Base-by-base conservation (phyloP, 345 rosid species). In the Lagerstroemia speciosa region DNA sequence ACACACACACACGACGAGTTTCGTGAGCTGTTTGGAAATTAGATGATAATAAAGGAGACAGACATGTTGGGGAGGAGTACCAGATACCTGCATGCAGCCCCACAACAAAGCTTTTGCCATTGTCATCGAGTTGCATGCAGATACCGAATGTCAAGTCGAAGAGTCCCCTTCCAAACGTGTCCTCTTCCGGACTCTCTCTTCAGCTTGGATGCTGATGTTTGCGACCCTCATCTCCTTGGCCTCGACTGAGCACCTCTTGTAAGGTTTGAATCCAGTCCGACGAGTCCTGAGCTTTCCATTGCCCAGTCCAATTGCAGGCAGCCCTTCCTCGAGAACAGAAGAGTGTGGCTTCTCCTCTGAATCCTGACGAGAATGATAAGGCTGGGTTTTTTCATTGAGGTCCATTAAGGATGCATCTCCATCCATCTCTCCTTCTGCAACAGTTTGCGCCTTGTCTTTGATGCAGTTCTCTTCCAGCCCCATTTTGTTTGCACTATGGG, bases 241-340 rank as follows among this genome's bases (percentile, higher is more conserved):
- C 83, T 93, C 97, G 74, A 84, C 53, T 0, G 92, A 86, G 74
- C 94, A 93, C 77, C 97, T 84, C 79, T 90, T 90, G 84, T 93
- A 93, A 34, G 98, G 98, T 73, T 87, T 93, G 74, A 93, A 93
- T 71, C 98, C 96, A 45, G 96, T 87, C 67, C 85, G 82, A 61
- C 78, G 82, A 60, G 83, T 75, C 80, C 77, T 89, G 19, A 85
- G 77, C 76, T 78, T 87, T 70, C 79, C 86, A 32, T 74, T 64
- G 75, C 85, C 87, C 45, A 87, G 83, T 50, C 90, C 90, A 3
- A 85, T 73, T 27, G 85, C 78, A 22, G 78, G 80, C 43, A 83
- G 78, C 55, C 86, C 83, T 43, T 69, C 75, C 66, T 77, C 83
- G 60, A 60, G 75, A 67, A 66, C 76, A 71, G 69, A 75, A 65